Evolutionary conservation across 495 filamentous ascomycete species (phyloP).

Genomic region (Aspergillus asperescens): DNA sequence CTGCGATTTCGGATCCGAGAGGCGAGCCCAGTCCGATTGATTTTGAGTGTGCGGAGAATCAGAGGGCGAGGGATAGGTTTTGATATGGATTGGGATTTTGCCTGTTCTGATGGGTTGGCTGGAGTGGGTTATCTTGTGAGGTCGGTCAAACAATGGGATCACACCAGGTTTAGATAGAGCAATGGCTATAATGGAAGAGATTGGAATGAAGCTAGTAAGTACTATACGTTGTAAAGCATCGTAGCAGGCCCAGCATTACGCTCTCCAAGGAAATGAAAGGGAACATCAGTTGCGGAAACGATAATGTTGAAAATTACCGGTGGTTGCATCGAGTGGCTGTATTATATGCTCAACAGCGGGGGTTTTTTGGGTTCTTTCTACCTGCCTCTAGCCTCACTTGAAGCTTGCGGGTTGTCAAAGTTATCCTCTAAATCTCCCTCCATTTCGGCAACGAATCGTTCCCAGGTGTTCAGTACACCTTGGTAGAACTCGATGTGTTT

Average conservation of each 20-base stretch:
- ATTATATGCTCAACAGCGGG: background rate
- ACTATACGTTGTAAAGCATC: slow-evolving; percentile 8
- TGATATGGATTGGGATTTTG: too few species aligned
- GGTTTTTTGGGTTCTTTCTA: background rate
- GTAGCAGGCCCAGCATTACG: background rate
- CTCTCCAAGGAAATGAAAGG: background rate
- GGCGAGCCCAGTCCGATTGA: slow-evolving; percentile 24
- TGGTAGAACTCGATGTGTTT: slow-evolving; percentile 84
- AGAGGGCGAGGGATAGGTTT: slow-evolving; percentile 13
- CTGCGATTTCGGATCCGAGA: slow-evolving; percentile 24
- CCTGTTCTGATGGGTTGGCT: too few species aligned
- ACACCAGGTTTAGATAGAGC: background rate
- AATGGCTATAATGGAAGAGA: background rate
- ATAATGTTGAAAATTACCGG: background rate
- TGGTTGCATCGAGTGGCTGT: background rate
- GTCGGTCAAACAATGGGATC: background rate
- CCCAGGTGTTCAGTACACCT: slow-evolving; percentile 77
- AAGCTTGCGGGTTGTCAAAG: slow-evolving; percentile 20
- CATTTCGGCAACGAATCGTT: slow-evolving; percentile 83
- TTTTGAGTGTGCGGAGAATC: slow-evolving; percentile 26
- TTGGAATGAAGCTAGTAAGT: slow-evolving; percentile 1
- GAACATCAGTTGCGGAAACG: background rate
- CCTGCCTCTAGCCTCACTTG: background rate
- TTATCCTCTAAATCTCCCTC: slow-evolving; percentile 52
- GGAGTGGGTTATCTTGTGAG: background rate